Percentiles rank a stretch among this genome's conserved stretches.
Evolutionary conservation across 2,329 filamentous ascomycete genomes (phyloP).

Genomic region (Rhinocladiella similis): DNA sequence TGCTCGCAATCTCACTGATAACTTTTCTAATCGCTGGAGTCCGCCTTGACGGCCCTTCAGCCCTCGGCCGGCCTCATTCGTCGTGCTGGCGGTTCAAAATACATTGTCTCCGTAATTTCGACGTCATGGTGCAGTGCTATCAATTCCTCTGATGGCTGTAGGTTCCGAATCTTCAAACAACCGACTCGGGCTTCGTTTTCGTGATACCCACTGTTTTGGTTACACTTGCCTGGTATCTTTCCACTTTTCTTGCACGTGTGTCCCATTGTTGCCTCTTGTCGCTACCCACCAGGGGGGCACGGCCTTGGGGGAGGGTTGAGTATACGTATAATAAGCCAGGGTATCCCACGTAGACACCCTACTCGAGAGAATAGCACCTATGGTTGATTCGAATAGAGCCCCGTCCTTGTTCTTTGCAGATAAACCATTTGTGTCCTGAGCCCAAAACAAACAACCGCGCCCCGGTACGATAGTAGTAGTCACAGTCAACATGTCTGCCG

Average conservation of each 20-base stretch:
- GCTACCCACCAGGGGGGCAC: background rate
- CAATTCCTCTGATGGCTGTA: background rate
- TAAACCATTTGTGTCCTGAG: no score
- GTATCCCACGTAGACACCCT: background rate
- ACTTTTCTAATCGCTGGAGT: no score
- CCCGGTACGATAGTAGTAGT: background rate
- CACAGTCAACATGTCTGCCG: background rate
- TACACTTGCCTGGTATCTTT: conserved; percentile 14
- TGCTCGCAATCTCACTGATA: no score
- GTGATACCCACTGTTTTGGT: conserved; percentile 23
- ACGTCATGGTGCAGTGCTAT: conserved; percentile 19
- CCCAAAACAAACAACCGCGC: background rate
- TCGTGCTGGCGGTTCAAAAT: background rate
- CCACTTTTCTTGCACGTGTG: conserved; percentile 23
- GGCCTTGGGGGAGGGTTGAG: background rate
- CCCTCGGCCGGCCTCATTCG: background rate
- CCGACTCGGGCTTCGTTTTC: conserved; percentile 15
- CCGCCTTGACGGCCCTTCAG: conserved; percentile 7
- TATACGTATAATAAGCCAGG: conserved; percentile 3
- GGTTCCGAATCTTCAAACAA: conserved; percentile 10
- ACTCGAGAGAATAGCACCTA: background rate
- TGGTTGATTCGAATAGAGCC: no score
- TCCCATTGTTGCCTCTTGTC: conserved; percentile 2
- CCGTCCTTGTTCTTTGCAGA: no score
- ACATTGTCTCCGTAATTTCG: background rate